phyloP scores from a whole-genome alignment of 805 yeast species.

The Saturnispora besseyi region DNA sequence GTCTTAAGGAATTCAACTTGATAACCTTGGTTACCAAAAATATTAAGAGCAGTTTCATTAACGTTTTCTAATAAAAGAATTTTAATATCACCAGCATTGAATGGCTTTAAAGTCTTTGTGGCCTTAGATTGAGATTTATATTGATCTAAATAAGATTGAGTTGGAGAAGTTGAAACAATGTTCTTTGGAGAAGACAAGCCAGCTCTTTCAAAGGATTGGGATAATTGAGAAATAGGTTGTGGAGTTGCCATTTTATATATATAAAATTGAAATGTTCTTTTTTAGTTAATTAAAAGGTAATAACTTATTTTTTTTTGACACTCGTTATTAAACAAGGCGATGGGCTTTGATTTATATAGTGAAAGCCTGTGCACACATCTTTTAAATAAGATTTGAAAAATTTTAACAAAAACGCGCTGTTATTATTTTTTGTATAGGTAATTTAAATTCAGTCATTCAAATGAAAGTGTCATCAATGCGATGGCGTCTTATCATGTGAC shows the following conservation, averaged over 20 bases:
- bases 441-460: no score
- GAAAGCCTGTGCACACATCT: not conserved
- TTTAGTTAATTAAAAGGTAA: no score
- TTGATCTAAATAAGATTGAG: slow-evolving; percentile 55
- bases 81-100: slow-evolving; percentile 91
- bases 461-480: no score
- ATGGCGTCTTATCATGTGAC: no score
- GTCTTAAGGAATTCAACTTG: slow-evolving; percentile 92
- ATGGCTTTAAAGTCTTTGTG: slow-evolving; percentile 79
- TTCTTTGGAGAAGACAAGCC: slow-evolving; percentile 27
- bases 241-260: slow-evolving; percentile 48
- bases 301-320: no score
- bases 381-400: no score
- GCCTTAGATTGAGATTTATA: slow-evolving; percentile 38
- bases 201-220: slow-evolving; percentile 46
- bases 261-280: no score
- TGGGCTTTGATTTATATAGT: not conserved
- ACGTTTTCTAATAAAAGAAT: slow-evolving; percentile 87
- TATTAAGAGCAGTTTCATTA: slow-evolving; percentile 82
- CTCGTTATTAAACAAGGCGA: not conserved
- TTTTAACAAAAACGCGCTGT: no score
- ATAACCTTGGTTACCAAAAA: slow-evolving; percentile 84
- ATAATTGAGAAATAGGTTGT: slow-evolving; percentile 50
- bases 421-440: no score
- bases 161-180: slow-evolving; percentile 69